Evolutionary conservation across 306 rosid genomes (phyloP).

Genomic region (Echinosophora koreensis): DNA sequence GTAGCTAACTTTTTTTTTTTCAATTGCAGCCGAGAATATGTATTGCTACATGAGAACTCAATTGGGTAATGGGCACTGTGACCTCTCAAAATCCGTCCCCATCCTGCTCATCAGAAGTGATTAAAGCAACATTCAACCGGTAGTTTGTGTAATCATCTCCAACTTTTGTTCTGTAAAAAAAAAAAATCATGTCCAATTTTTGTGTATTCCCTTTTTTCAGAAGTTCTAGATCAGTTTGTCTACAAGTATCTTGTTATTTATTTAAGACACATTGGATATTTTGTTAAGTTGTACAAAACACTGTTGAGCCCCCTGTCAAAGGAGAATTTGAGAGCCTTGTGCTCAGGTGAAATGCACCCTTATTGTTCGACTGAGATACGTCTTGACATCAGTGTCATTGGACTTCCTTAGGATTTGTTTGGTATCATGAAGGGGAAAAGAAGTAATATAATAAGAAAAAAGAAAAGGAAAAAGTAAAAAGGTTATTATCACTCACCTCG

Average conservation of each 20-base stretch:
- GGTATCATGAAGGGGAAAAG: no score
- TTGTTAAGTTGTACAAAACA: neutral
- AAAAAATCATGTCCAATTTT: conserved; percentile 25
- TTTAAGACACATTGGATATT: conserved; percentile 28
- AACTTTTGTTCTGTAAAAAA: conserved; percentile 1
- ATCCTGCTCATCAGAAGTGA: conserved; percentile 28
- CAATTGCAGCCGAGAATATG: conserved; percentile 95
- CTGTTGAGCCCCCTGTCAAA: neutral
- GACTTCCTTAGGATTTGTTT: no score
- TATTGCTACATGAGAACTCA: conserved; percentile 89
- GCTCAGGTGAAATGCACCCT: neutral
- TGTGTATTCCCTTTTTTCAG: conserved; percentile 42
- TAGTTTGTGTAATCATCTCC: conserved; percentile 33
- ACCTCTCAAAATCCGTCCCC: conserved; percentile 1
- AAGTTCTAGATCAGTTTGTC: conserved; percentile 25
- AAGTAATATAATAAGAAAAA: no score
- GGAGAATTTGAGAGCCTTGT: conserved; percentile 11
- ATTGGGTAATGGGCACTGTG: conserved; percentile 43
- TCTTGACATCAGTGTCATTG: no score
- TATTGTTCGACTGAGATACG: neutral
- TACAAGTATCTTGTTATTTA: conserved; percentile 33
- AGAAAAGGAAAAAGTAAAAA: no score
- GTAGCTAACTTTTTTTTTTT: neutral
- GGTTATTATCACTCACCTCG: no score
- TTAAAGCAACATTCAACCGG: conserved; percentile 19